phyloP scores from a whole-genome alignment of 129 eudicot genomes.

The Chrysanthemum makinoi region DNA sequence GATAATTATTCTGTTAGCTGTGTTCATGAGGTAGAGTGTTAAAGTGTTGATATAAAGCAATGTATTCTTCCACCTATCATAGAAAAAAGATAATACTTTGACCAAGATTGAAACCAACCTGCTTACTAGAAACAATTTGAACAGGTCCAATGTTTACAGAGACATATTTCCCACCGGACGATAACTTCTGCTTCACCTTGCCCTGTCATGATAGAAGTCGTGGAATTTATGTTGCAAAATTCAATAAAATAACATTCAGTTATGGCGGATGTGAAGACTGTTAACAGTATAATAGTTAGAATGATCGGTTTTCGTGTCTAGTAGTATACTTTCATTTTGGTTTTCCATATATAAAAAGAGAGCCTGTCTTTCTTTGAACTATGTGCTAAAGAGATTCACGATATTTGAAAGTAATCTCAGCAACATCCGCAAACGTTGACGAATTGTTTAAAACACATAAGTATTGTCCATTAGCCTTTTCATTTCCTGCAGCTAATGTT shows the following conservation, averaged over 20 bases:
- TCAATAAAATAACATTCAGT: neutral
- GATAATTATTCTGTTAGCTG: no score
- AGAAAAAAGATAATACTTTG: neutral
- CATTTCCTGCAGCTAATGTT: neutral
- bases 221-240: neutral
- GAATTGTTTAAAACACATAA: neutral
- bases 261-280: neutral
- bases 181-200: constrained; percentile 78
- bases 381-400: neutral
- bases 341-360: neutral
- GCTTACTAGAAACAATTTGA: constrained; percentile 83
- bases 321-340: neutral
- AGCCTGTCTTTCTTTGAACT: neutral
- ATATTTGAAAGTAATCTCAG: neutral
- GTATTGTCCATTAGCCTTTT: neutral
- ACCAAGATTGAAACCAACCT: constrained; percentile 47
- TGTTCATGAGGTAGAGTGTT: no score
- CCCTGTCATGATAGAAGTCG: constrained; percentile 43
- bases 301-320: neutral
- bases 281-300: neutral
- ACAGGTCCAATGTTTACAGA: constrained; percentile 97
- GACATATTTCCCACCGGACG: constrained; percentile 93
- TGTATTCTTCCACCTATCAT: neutral
- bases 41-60: no score
- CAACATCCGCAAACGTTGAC: neutral